Evolutionary conservation across 75 land plant genomes (phyloP).

Genomic region (Adiantum capillusveneris): DNA sequence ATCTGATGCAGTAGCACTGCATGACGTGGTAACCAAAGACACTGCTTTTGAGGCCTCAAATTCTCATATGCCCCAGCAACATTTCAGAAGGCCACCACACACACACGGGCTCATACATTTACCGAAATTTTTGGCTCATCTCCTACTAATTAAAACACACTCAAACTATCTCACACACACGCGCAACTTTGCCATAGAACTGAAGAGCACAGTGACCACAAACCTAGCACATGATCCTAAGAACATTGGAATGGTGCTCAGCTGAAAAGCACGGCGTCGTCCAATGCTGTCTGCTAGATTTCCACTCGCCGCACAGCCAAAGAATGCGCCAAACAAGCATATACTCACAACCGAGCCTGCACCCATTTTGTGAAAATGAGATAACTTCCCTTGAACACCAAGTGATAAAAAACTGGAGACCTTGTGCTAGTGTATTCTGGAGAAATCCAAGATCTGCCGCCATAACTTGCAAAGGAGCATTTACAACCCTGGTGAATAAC

Average conservation of each 20-base stretch:
- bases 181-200: too few species aligned
- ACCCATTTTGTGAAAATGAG: too few species aligned
- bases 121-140: too few species aligned
- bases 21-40: too few species aligned
- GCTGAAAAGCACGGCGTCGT: slow-evolving; percentile 69
- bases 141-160: too few species aligned
- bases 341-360: slow-evolving; percentile 85
- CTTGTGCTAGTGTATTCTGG: slow-evolving; percentile 73
- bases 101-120: too few species aligned
- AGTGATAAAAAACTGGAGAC: slow-evolving; percentile 17
- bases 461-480: slow-evolving; percentile 77
- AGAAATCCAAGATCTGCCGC: slow-evolving; percentile 71
- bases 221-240: slow-evolving; percentile 56
- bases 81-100: too few species aligned
- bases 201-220: too few species aligned
- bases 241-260: slow-evolving; percentile 83
- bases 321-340: slow-evolving; percentile 69
- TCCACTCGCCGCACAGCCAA: slow-evolving; percentile 79
- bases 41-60: too few species aligned
- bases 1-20: slow-evolving; percentile 60
- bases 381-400: too few species aligned
- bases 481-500: slow-evolving; percentile 54
- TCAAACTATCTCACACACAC: too few species aligned
- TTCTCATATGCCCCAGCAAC: too few species aligned
- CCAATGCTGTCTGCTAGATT: slow-evolving; percentile 76